Evolutionary conservation across 257 asterid species (phyloP).

Genomic region (Penstemon eatonii): DNA sequence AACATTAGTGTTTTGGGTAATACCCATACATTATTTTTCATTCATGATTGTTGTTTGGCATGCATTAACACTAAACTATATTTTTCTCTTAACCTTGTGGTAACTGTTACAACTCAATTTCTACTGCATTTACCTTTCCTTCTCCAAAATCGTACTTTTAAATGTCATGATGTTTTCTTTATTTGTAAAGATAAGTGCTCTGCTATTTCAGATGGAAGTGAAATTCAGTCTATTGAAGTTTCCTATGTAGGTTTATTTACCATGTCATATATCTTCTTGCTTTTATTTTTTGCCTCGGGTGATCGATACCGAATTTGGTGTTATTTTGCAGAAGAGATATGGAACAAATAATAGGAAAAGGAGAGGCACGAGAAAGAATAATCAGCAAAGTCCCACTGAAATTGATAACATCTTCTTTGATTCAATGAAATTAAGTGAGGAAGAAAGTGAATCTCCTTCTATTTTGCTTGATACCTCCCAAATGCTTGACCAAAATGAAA

Average conservation of each 20-base stretch:
- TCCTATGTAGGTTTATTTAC: neutral
- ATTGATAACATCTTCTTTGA: constrained; percentile 29
- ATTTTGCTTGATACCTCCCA: constrained; percentile 32
- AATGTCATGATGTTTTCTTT: neutral
- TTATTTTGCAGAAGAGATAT: constrained; percentile 46
- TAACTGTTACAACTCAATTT: neutral
- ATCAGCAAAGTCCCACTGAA: constrained; percentile 26
- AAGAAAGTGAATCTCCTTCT: constrained; percentile 34
- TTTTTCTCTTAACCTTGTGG: neutral
- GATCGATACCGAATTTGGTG: constrained; percentile 15
- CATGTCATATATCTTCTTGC: neutral
- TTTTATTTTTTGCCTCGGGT: neutral
- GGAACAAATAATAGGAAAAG: constrained; percentile 41
- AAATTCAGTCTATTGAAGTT: neutral
- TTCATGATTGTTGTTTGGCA: neutral
- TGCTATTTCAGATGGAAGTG: neutral
- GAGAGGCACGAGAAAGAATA: constrained; percentile 44
- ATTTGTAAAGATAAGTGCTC: neutral
- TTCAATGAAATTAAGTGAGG: constrained; percentile 38
- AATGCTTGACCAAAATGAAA: constrained; percentile 38
- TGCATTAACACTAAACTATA: neutral
- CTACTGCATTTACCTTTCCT: neutral
- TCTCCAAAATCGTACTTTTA: neutral
- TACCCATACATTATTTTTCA: neutral
- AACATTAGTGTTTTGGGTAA: constrained; percentile 1